Conservation (phyloP, 176 grass and related monocot genomes). For the Carex parvula region DNA sequence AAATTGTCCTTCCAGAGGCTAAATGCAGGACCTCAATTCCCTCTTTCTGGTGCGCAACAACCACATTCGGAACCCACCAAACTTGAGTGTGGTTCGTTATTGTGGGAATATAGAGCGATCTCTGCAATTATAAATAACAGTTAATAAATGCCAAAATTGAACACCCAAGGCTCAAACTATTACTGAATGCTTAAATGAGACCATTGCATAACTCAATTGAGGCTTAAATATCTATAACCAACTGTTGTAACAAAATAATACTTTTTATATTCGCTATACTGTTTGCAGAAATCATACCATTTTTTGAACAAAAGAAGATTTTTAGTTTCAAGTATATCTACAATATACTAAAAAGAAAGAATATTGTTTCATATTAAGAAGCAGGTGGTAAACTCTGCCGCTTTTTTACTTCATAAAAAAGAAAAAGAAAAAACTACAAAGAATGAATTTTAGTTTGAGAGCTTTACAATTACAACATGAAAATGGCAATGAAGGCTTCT, state of each 20-base stretch:
- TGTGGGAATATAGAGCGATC: slow-evolving; percentile 67
- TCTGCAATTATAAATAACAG: slow-evolving; percentile 28
- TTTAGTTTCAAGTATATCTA: neutral
- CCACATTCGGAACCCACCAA: slow-evolving; percentile 96
- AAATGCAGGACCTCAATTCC: slow-evolving; percentile 94
- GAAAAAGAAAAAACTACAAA: no score
- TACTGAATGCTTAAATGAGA: neutral
- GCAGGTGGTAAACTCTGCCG: neutral
- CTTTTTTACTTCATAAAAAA: neutral
- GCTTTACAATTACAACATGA: neutral
- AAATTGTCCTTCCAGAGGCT: slow-evolving; percentile 85
- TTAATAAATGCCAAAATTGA: neutral
- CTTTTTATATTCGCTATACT: neutral
- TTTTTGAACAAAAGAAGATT: neutral
- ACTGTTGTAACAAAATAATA: neutral
- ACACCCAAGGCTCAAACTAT: neutral
- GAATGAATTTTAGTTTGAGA: neutral
- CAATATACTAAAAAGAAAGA: neutral
- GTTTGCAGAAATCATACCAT: neutral
- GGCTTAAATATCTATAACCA: neutral
- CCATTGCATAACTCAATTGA: slow-evolving; percentile 1
- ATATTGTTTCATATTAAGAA: neutral
- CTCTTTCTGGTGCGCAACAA: slow-evolving; percentile 92
- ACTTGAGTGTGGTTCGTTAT: slow-evolving; percentile 98
- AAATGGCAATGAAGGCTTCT: neutral